phyloP scores from a whole-genome alignment of 768 basidiomycete species.

The Podaxis sp. region DNA sequence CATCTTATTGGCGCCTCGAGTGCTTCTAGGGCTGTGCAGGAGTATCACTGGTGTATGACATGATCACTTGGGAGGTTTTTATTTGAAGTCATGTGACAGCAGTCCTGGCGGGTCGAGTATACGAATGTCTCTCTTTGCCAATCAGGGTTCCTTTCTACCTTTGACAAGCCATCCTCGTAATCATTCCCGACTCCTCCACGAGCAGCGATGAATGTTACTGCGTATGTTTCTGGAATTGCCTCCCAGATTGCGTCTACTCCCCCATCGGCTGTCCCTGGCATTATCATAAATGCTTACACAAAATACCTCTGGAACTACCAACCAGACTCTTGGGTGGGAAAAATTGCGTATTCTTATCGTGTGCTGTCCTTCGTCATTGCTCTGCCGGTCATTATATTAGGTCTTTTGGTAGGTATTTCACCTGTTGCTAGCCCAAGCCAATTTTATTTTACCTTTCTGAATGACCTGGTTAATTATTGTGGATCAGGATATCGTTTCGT shows the following conservation, averaged over 20 bases:
- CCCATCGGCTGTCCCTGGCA: conserved; percentile 33
- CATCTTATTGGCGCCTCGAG: too few species aligned
- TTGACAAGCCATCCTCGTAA: background rate
- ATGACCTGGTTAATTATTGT: background rate
- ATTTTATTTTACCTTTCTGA: background rate
- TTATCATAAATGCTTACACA: conserved; percentile 58
- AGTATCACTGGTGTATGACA: too few species aligned
- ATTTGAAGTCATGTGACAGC: too few species aligned
- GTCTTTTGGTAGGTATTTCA: conserved; percentile 44
- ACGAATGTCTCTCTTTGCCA: too few species aligned
- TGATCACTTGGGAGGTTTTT: too few species aligned
- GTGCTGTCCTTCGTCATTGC: conserved; percentile 61
- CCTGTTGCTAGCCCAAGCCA: background rate
- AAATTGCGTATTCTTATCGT: conserved; percentile 58
- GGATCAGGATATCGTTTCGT: conserved; percentile 70
- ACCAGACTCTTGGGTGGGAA: conserved; percentile 62
- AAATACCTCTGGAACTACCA: conserved; percentile 62
- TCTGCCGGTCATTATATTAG: conserved; percentile 55
- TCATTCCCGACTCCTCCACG: background rate
- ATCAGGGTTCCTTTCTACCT: too few species aligned
- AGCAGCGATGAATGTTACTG: conserved; percentile 28
- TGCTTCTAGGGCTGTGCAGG: too few species aligned
- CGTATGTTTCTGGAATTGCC: conserved; percentile 25
- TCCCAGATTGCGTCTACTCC: conserved; percentile 24
- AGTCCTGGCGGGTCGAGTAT: too few species aligned